Evolutionary conservation across 2,329 filamentous ascomycete genomes (phyloP).

Genomic region (Diatrype stigma): DNA sequence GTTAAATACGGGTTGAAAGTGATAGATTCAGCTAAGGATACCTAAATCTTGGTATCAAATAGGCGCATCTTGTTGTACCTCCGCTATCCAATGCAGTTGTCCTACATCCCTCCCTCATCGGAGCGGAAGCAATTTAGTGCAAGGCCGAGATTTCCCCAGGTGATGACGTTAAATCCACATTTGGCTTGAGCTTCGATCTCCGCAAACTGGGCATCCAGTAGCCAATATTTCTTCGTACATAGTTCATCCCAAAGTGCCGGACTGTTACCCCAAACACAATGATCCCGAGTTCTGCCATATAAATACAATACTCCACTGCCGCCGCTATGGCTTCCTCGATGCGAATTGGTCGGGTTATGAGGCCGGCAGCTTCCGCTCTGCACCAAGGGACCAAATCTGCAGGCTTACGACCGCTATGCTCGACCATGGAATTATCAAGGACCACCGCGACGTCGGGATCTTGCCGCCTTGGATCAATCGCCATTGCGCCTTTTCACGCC

Average conservation of each 20-base stretch:
- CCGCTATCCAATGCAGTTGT: background rate
- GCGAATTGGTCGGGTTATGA: constrained; percentile 13
- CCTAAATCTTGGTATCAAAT: no score
- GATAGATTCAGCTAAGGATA: no score
- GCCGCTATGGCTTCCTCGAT: constrained; percentile 18
- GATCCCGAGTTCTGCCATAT: background rate
- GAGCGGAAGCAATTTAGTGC: background rate
- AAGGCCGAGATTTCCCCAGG: constrained; percentile 1
- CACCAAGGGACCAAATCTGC: constrained; percentile 7
- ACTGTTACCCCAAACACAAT: background rate
- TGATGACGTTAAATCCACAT: constrained; percentile 22
- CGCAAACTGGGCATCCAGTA: background rate
- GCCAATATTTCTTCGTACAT: no score
- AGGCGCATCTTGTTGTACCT: background rate
- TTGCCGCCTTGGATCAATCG: background rate
- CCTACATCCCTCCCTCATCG: no score
- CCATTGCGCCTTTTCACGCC: constrained; percentile 18
- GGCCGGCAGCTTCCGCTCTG: constrained; percentile 7
- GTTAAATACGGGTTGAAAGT: no score
- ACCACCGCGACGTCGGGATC: constrained; percentile 2
- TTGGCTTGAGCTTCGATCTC: constrained; percentile 10
- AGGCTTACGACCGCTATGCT: constrained; percentile 8
- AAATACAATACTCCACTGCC: constrained; percentile 7
- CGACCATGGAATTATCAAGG: constrained; percentile 1
- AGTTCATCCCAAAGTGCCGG: no score